Percentiles rank a stretch among this genome's conserved stretches.
Evolutionary conservation across 176 grass and related monocot genomes (phyloP).

Genomic region (Leersia perrieri): DNA sequence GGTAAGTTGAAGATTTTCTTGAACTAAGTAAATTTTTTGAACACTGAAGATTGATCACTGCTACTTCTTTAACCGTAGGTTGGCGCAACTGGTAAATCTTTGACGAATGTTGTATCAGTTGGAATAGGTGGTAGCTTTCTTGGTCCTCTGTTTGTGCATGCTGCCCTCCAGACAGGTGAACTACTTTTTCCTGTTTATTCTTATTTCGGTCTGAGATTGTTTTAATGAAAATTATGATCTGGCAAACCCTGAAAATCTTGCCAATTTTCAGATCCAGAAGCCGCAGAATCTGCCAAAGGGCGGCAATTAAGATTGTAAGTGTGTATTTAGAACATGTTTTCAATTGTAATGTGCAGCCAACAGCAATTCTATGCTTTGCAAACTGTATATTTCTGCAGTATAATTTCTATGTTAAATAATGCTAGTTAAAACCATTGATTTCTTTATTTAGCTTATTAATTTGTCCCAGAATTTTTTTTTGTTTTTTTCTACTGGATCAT

Average conservation of each 20-base stretch:
- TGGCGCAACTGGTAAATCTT: conserved; percentile 79
- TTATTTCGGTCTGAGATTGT: neutral
- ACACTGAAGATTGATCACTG: neutral
- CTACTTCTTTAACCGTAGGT: conserved; percentile 56
- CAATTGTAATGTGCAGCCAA: neutral
- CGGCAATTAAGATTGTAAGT: conserved; percentile 94
- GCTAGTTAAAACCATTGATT: neutral
- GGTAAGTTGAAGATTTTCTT: conserved; percentile 41
- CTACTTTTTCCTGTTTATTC: neutral
- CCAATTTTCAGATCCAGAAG: conserved; percentile 71
- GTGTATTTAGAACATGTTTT: neutral
- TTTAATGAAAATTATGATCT: conserved; percentile 9
- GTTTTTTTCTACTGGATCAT: neutral
- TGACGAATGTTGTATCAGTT: conserved; percentile 83
- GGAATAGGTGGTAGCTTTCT: conserved; percentile 98
- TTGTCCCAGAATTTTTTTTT: neutral
- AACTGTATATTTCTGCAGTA: neutral
- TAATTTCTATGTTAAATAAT: neutral
- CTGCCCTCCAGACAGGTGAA: conserved; percentile 83
- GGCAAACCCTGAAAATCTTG: neutral
- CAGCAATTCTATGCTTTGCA: neutral
- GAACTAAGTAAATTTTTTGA: neutral
- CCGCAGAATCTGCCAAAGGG: conserved; percentile 74
- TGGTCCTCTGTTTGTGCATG: conserved; percentile 88
- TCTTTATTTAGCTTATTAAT: neutral